Percentiles rank a stretch among this genome's conserved stretches.
Evolutionary conservation across 2,329 filamentous ascomycete species (phyloP).

Genomic region (Paecilomyces formosus): DNA sequence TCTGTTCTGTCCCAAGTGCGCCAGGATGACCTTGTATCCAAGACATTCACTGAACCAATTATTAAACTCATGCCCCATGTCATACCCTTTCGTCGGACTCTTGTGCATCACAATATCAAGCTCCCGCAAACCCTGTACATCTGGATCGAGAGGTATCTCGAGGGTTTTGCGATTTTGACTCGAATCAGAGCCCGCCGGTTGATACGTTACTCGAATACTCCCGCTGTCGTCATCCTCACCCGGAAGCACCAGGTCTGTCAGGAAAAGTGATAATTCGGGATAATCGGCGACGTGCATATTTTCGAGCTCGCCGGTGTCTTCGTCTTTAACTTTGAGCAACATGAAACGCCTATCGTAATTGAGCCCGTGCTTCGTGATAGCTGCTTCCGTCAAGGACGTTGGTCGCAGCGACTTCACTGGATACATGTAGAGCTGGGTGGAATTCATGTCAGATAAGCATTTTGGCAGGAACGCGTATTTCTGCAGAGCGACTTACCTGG

Average conservation of each 20-base stretch:
- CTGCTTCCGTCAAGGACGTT: constrained; percentile 46
- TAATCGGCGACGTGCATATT: constrained; percentile 55
- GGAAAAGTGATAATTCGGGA: constrained; percentile 58
- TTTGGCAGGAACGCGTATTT: neutral
- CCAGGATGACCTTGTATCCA: constrained; percentile 53
- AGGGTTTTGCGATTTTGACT: constrained; percentile 31
- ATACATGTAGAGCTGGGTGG: constrained; percentile 57
- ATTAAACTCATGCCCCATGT: constrained; percentile 55
- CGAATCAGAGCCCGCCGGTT: constrained; percentile 6
- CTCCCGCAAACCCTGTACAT: constrained; percentile 37
- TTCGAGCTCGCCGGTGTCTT: constrained; percentile 27
- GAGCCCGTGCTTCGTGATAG: constrained; percentile 56
- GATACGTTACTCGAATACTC: constrained; percentile 36
- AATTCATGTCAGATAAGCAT: neutral
- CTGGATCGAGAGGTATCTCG: constrained; percentile 52
- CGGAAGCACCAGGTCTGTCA: constrained; percentile 44
- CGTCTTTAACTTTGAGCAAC: constrained; percentile 49
- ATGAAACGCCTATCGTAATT: constrained; percentile 64
- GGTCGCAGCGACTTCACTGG: constrained; percentile 67
- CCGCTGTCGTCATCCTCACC: constrained; percentile 12
- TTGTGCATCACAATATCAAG: constrained; percentile 53
- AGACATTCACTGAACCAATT: constrained; percentile 62
- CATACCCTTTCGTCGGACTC: constrained; percentile 52
- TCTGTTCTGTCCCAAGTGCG: constrained; percentile 57
- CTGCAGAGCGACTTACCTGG: neutral